phyloP scores from a whole-genome alignment of 1,284 basidiomycete species.

The Ustilago cynodontis region DNA sequence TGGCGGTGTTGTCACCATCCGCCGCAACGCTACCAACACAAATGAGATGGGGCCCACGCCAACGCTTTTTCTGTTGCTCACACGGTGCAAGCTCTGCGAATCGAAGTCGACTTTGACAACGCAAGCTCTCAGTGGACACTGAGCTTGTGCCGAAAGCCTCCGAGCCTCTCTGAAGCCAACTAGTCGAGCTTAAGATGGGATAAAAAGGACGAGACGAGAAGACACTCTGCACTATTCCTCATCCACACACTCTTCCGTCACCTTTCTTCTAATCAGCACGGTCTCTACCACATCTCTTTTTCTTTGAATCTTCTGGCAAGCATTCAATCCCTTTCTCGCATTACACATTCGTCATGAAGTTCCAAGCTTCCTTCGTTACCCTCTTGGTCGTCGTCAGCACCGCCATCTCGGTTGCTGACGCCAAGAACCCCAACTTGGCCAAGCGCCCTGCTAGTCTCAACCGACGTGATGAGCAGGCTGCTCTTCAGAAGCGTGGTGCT shows the following conservation, averaged over 20 bases:
- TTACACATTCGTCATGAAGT: constrained; percentile 35
- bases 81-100: background rate
- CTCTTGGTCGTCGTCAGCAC: constrained; percentile 45
- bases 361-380: constrained; percentile 46
- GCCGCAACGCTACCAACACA: constrained; percentile 7
- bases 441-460: constrained; percentile 45
- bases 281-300: constrained; percentile 2
- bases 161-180: background rate
- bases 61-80: background rate
- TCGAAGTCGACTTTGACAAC: constrained; percentile 11
- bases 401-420: constrained; percentile 52
- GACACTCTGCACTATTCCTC: background rate
- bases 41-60: constrained; percentile 35
- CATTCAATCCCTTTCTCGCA: constrained; percentile 12
- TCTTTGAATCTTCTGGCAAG: constrained; percentile 41
- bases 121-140: constrained; percentile 19
- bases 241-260: constrained; percentile 2
- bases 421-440: constrained; percentile 18
- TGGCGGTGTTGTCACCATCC: background rate
- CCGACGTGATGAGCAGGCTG: constrained; percentile 31
- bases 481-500: constrained; percentile 30
- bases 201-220: constrained; percentile 12
- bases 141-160: background rate
- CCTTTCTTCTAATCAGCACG: constrained; percentile 1
- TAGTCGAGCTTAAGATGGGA: background rate